Conservation (phyloP, 768 basidiomycete species). For the Coprinellus aureogranulatus region DNA sequence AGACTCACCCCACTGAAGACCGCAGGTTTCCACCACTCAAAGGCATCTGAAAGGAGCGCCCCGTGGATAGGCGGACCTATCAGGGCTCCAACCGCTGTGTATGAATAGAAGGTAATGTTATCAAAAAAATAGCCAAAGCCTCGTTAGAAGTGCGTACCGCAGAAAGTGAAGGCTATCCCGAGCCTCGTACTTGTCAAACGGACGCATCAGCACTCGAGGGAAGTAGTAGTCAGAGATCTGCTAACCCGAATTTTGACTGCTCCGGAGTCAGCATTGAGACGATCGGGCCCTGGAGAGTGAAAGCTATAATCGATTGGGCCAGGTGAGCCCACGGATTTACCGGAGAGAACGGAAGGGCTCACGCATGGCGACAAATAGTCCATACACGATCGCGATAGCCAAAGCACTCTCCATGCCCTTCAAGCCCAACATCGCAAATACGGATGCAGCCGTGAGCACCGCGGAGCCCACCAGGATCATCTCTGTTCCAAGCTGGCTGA, state of each 20-base stretch:
- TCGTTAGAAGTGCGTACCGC: constrained; percentile 6
- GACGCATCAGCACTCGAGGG: neutral
- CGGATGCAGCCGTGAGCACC: constrained; percentile 16
- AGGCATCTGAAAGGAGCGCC: constrained; percentile 10
- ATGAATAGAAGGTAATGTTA: neutral
- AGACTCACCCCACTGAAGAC: constrained; percentile 14
- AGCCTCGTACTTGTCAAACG: constrained; percentile 11
- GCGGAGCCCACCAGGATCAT: constrained; percentile 15
- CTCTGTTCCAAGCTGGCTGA: constrained; percentile 12
- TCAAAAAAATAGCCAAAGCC: neutral
- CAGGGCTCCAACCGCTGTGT: constrained; percentile 12
- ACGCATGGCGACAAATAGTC: constrained; percentile 30
- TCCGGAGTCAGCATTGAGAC: constrained; percentile 8
- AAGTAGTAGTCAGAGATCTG: neutral
- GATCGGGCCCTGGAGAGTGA: constrained; percentile 12
- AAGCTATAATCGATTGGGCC: constrained; percentile 5
- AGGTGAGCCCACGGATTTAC: neutral
- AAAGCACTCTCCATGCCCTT: constrained; percentile 28
- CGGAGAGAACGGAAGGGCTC: neutral
- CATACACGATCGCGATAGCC: constrained; percentile 37
- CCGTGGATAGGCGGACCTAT: constrained; percentile 16
- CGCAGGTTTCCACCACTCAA: constrained; percentile 15
- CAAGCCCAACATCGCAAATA: constrained; percentile 35
- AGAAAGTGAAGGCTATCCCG: constrained; percentile 15
- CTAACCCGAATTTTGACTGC: constrained; percentile 10